Conservation (phyloP, 2,329 filamentous ascomycete genomes). For the Aspergillus chevalieri region DNA sequence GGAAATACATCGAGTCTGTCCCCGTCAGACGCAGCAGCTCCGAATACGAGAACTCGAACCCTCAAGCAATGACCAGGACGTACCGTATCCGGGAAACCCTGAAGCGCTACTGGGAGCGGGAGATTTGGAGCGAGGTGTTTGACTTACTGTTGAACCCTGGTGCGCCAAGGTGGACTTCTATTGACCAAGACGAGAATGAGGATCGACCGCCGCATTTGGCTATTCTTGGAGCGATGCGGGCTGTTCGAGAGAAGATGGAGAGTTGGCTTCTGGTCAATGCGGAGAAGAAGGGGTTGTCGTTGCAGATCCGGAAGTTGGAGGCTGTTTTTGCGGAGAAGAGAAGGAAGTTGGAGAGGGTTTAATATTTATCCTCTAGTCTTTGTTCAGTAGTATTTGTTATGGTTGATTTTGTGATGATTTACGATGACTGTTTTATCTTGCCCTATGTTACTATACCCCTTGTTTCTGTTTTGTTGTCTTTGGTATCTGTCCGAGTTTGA, state of each 20-base stretch:
- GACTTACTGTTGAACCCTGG: slow-evolving; percentile 77
- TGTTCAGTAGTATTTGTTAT: not conserved
- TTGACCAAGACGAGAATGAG: slow-evolving; percentile 43
- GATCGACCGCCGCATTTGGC: slow-evolving; percentile 1
- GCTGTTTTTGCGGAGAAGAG: slow-evolving; percentile 56
- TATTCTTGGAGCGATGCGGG: slow-evolving; percentile 68
- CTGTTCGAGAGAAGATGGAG: slow-evolving; percentile 74
- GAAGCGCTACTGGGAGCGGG: slow-evolving; percentile 95
- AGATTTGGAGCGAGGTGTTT: slow-evolving; percentile 80
- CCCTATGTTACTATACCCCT: too few species aligned
- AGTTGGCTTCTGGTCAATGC: slow-evolving; percentile 71
- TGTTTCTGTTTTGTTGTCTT: too few species aligned
- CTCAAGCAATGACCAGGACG: slow-evolving; percentile 43
- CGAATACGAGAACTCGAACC: slow-evolving; percentile 3
- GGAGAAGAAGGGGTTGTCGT: slow-evolving; percentile 65
- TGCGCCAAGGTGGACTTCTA: slow-evolving; percentile 52
- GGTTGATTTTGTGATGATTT: too few species aligned
- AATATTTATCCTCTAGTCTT: slow-evolving; percentile 1
- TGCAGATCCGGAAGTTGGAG: slow-evolving; percentile 58
- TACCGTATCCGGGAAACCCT: slow-evolving; percentile 77
- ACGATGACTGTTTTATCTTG: too few species aligned
- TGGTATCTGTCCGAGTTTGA: too few species aligned
- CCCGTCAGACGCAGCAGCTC: slow-evolving; percentile 20
- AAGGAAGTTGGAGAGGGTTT: slow-evolving; percentile 28
- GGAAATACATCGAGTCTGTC: slow-evolving; percentile 83